phyloP scores from a whole-genome alignment of 768 basidiomycete genomes.

The Lentinula boryana region DNA sequence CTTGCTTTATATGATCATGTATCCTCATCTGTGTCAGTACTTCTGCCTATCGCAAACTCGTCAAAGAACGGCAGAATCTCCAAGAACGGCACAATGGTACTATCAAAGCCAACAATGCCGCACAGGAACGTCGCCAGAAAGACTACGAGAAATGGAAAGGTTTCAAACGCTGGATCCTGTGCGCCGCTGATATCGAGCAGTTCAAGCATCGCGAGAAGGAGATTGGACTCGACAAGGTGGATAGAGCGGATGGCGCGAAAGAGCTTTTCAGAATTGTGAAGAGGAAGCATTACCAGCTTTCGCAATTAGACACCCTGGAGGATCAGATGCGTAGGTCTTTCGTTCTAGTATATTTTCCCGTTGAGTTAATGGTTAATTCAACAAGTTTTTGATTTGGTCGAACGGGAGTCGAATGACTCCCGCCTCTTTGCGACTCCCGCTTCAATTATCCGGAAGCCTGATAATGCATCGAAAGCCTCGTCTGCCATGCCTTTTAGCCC shows the following conservation, averaged over 20 bases:
- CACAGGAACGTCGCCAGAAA: background rate
- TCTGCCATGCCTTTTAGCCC: background rate
- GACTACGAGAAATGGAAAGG: constrained; percentile 4
- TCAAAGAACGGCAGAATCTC: background rate
- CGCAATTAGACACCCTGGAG: background rate
- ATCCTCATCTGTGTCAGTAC: background rate
- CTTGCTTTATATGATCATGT: background rate
- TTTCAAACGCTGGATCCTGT: constrained; percentile 7
- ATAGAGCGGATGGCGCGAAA: background rate
- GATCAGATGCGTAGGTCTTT: background rate
- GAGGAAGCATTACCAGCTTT: constrained; percentile 1
- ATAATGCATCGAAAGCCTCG: background rate
- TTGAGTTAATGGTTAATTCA: background rate
- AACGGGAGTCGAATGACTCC: background rate
- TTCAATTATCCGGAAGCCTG: background rate
- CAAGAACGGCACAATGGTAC: background rate
- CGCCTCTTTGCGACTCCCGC: background rate
- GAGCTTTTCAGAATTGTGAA: background rate
- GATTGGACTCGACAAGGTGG: background rate
- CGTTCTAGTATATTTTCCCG: background rate
- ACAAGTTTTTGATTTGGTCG: background rate
- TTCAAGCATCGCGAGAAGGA: background rate
- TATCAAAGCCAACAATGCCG: background rate
- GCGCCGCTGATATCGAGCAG: background rate
- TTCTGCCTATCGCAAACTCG: background rate